Evolutionary conservation across 2,329 filamentous ascomycete species (phyloP).

Genomic region (Aspergillus sp.): DNA sequence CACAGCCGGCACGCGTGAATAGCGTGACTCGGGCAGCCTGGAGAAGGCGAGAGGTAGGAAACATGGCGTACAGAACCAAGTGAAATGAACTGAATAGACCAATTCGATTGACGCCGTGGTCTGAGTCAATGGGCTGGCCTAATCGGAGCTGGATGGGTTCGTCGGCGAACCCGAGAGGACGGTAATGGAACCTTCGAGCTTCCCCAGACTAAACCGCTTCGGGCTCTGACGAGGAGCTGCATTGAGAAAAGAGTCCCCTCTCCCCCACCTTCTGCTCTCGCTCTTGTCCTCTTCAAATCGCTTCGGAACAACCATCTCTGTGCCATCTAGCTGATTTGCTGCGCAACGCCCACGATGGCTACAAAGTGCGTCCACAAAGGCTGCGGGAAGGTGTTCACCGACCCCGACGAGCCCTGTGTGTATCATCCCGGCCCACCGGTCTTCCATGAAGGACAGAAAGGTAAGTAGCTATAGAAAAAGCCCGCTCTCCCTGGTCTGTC

Average conservation of each 20-base stretch:
- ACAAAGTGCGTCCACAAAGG: conserved; percentile 92
- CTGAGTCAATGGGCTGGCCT: too few species aligned
- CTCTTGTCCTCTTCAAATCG: not conserved
- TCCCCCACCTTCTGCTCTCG: conserved; percentile 5
- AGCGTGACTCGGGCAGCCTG: conserved; percentile 53
- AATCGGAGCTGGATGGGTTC: too few species aligned
- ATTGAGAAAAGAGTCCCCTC: conserved; percentile 4
- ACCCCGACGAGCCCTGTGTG: conserved; percentile 77
- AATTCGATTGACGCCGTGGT: too few species aligned
- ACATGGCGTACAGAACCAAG: conserved; percentile 21
- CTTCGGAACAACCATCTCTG: not conserved
- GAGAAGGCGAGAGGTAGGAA: conserved; percentile 32
- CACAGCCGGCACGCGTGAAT: conserved; percentile 61
- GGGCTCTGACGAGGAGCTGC: conserved; percentile 16
- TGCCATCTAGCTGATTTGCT: not conserved
- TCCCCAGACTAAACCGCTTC: conserved; percentile 35
- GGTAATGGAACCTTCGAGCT: conserved; percentile 42
- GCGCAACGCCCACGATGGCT: conserved; percentile 29
- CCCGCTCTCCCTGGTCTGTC: conserved; percentile 20
- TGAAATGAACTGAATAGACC: not conserved
- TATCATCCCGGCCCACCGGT: conserved; percentile 93
- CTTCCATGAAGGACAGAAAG: conserved; percentile 98
- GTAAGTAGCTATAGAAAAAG: conserved; percentile 51
- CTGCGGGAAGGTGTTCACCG: conserved; percentile 84
- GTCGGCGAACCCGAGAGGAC: conserved; percentile 11